These are phyloP conservation scores for Fibroporia radiculosa DNA, from an alignment of 768 basidiomycete genomes.

Conservation along the genomic window DNA sequence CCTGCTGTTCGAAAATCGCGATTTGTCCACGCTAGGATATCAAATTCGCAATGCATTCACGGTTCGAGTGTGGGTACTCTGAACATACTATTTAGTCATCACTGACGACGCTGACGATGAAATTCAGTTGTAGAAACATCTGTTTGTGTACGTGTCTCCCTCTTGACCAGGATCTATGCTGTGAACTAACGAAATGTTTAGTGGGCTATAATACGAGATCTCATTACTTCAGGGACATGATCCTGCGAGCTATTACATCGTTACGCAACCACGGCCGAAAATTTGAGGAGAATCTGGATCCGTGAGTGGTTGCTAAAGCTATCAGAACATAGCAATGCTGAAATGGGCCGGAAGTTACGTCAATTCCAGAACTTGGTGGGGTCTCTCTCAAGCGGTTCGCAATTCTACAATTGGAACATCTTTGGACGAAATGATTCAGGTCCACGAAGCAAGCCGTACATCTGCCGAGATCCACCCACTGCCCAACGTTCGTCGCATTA, in stretches of 20 bases:
- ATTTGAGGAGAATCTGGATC: background rate
- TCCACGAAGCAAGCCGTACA: constrained; percentile 8
- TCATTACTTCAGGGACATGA: constrained; percentile 7
- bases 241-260: constrained; percentile 15
- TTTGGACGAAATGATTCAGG: constrained; percentile 22
- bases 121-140: constrained; percentile 37
- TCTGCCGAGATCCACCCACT: background rate
- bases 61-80: constrained; percentile 47
- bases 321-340: background rate
- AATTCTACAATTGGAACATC: constrained; percentile 12
- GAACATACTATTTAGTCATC: constrained; percentile 13
- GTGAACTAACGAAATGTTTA: background rate
- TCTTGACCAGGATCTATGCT: too few relatives aligned
- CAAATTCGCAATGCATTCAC: constrained; percentile 27
- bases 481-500: constrained; percentile 21
- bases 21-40: background rate
- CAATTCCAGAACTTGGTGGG: constrained; percentile 18
- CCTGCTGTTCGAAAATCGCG: constrained; percentile 6
- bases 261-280: constrained; percentile 7
- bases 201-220: background rate
- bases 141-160: constrained; percentile 35
- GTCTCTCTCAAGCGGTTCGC: constrained; percentile 19
- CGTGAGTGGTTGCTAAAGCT: background rate
- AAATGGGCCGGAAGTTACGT: constrained; percentile 8
- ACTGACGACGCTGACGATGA: constrained; percentile 1